Evolutionary conservation across 1,284 basidiomycete species (phyloP).

Genomic region (Ustilago nuda): DNA sequence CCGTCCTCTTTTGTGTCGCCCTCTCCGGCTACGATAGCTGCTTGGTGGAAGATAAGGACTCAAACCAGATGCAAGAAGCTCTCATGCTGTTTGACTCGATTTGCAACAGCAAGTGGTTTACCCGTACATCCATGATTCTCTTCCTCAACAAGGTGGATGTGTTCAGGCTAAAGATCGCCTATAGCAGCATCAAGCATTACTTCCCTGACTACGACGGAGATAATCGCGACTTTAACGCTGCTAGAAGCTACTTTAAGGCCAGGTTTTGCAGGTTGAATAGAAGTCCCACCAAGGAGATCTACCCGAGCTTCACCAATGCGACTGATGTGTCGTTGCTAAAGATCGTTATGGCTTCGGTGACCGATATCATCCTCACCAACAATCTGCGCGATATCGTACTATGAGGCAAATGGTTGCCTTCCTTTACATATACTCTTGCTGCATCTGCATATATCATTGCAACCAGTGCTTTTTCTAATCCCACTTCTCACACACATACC

Average conservation of each 20-base stretch:
- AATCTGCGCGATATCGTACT: conserved; percentile 49
- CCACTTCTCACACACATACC: not conserved
- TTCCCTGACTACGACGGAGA: conserved; percentile 71
- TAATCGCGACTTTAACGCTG: conserved; percentile 76
- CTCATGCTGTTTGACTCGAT: conserved; percentile 96
- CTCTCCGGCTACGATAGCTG: conserved; percentile 91
- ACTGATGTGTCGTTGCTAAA: conserved; percentile 90
- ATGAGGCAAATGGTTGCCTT: not conserved
- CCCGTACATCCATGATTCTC: conserved; percentile 88
- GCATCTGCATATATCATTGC: not conserved
- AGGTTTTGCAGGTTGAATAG: conserved; percentile 85
- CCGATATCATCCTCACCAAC: conserved; percentile 62
- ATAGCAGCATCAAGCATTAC: conserved; percentile 84
- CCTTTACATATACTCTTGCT: not conserved
- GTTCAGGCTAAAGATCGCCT: conserved; percentile 82
- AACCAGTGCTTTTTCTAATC: conserved; percentile 7
- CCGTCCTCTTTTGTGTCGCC: conserved; percentile 86
- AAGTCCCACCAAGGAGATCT: conserved; percentile 89
- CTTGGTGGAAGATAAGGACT: conserved; percentile 90
- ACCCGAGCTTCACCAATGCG: conserved; percentile 87
- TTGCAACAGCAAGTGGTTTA: conserved; percentile 95
- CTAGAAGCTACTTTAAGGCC: conserved; percentile 88
- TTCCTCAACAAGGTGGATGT: conserved; percentile 76
- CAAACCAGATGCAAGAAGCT: conserved; percentile 95
- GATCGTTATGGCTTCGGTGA: conserved; percentile 80